Evolutionary conservation across 768 basidiomycete species (phyloP), one percentile per base, ranked within the genome.

Genomic region (Sistotremastrum suecicum): DNA sequence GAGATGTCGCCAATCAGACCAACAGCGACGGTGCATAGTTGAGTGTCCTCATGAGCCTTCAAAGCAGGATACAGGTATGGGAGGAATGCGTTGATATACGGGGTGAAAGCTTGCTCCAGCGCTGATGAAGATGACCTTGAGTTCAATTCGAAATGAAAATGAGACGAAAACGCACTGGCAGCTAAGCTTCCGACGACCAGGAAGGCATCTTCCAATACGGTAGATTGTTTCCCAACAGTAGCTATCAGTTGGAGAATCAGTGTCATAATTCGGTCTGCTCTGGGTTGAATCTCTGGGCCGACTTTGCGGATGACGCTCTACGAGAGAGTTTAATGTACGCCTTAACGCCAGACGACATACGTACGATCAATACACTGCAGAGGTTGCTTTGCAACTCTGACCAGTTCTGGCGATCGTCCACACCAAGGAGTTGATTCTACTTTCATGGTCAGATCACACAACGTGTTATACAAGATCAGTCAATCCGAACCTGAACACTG

Each of bases 381-480:
- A 97, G 73, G 65, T 94, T 95, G 64, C 88, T 83, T 61, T 95
- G 92, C 29, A 99, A 71, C 60, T 99, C 94, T 58, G 95, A 95
- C 91, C 94, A 95, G 67, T 95, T 99, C 64, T 91, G 92, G 51
- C 88, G 80, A 58, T 99, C 95, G 62, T 99, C 95, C 11, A 80
- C 70, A 39, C 95, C 95, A 36, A 99, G 69, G 47, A 98, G 83
- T 65, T 98, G 92, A 61, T 85, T 88, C 78, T 92, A 55, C 9
- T 35, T 50, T 5, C 11, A 7, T 35, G 12, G 3, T 28, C 7
- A 50, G 36, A 28, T 42, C 11, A 38, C 5, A 33, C 37, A 32
- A 53, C 12, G 20, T 38, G 12, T 1, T 20, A 34, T 31, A 32
- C 29, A 29, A 39, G 4, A 43, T 9, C 3, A 44, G 32, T 37